phyloP scores from a whole-genome alignment of 108 stramenopile species.

The Fragilariopsis cylindrus region DNA sequence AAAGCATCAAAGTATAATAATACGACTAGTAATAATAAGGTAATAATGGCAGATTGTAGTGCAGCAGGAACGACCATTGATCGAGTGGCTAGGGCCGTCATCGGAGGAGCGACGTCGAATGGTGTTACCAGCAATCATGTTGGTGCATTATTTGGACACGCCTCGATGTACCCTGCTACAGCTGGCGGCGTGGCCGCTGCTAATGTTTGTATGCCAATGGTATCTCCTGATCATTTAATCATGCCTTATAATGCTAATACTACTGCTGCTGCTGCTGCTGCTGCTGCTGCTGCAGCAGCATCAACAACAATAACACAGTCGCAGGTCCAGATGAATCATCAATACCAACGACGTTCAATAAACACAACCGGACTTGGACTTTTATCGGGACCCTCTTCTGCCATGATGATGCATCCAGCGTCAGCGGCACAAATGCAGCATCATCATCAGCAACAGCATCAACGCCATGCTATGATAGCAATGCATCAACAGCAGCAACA shows the following conservation, averaged over 20 bases:
- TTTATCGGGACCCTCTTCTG: not conserved
- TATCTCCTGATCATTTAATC: conserved; percentile 38
- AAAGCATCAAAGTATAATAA: too few relatives aligned
- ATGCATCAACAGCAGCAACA: conserved; percentile 8
- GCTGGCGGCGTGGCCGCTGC: not conserved
- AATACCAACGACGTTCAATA: not conserved
- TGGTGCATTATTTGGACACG: conserved; percentile 60
- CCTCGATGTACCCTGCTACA: conserved; percentile 26
- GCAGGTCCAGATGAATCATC: not conserved
- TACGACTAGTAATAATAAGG: not conserved
- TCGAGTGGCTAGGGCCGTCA: conserved; percentile 46
- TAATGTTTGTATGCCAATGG: conserved; percentile 49
- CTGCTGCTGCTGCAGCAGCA: conserved; percentile 14
- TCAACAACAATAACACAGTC: not conserved
- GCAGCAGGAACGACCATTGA: conserved; percentile 80
- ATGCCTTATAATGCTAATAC: conserved; percentile 6
- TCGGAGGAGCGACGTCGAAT: conserved; percentile 16
- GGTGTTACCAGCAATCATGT: conserved; percentile 32
- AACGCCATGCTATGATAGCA: conserved; percentile 2
- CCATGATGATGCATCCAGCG: not conserved
- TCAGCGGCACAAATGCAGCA: not conserved
- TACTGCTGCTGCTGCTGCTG: not conserved
- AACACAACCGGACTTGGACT: too few relatives aligned
- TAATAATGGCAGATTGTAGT: conserved; percentile 78
- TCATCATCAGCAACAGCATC: conserved; percentile 8